Evolutionary conservation across 345 rosid genomes (phyloP).

Genomic region (Hibiscus trionum): DNA sequence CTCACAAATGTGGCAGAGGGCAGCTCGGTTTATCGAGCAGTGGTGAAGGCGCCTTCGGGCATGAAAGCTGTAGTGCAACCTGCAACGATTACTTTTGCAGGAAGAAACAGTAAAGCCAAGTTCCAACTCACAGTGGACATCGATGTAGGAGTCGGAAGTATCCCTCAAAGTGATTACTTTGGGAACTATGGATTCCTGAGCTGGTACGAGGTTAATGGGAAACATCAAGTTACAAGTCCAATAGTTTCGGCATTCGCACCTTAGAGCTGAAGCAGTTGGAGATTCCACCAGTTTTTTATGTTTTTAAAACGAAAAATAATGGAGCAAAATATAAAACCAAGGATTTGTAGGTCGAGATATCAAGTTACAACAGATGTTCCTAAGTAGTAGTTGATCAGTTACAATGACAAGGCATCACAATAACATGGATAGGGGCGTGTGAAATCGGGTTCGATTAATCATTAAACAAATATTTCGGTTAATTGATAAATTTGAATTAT

Average conservation of each 20-base stretch:
- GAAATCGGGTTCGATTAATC: no score
- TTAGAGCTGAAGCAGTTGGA: neutral
- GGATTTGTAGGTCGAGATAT: no score
- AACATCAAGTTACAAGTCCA: conserved; percentile 28
- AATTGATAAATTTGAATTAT: no score
- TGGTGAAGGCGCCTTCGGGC: conserved; percentile 21
- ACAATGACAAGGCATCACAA: no score
- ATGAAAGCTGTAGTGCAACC: conserved; percentile 33
- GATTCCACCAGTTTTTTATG: neutral
- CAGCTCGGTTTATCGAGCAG: conserved; percentile 19
- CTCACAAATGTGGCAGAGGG: conserved; percentile 29
- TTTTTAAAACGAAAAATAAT: no score
- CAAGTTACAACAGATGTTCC: no score
- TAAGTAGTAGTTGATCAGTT: no score
- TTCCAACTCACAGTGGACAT: conserved; percentile 32
- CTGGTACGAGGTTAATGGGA: conserved; percentile 36
- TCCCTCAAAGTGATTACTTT: conserved; percentile 26
- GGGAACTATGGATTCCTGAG: conserved; percentile 40
- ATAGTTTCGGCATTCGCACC: conserved; percentile 39
- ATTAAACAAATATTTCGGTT: no score
- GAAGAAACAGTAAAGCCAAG: conserved; percentile 26
- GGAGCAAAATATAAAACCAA: no score
- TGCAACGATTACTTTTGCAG: conserved; percentile 15
- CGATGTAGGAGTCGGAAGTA: conserved; percentile 12
- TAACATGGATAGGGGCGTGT: no score